Evolutionary conservation across 1,284 basidiomycete species (phyloP).

Genomic region (Marasmius tenuissimus): DNA sequence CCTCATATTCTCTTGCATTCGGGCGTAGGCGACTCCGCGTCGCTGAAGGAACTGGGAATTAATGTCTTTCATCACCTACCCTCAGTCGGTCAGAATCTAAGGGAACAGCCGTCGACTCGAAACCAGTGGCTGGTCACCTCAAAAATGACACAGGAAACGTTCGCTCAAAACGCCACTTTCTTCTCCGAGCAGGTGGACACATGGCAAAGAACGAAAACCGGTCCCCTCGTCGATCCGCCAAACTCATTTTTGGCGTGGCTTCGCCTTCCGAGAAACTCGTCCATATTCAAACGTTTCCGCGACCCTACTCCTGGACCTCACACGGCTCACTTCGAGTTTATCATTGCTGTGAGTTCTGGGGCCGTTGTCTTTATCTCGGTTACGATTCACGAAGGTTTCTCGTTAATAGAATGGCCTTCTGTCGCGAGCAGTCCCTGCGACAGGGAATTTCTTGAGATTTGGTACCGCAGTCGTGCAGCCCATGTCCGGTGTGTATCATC

Average conservation of each 20-base stretch:
- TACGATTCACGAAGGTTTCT: background rate
- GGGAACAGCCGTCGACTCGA: conserved; percentile 30
- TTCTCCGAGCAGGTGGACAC: conserved; percentile 10
- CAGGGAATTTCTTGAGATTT: conserved; percentile 11
- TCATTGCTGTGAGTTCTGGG: conserved; percentile 9
- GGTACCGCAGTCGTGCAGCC: conserved; percentile 12
- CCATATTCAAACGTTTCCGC: conserved; percentile 8
- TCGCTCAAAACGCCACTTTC: conserved; percentile 17
- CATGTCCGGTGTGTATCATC: conserved; percentile 11
- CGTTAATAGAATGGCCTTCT: conserved; percentile 3
- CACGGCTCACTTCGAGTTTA: conserved; percentile 19
- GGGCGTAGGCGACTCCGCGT: conserved; percentile 28
- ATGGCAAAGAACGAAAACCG: conserved; percentile 20
- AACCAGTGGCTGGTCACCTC: conserved; percentile 21
- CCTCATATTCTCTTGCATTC: conserved; percentile 31
- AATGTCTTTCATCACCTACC: conserved; percentile 21
- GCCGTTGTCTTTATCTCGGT: background rate
- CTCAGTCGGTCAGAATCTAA: conserved; percentile 32
- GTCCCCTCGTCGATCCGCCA: conserved; percentile 20
- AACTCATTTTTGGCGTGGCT: conserved; percentile 22
- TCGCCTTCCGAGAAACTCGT: conserved; percentile 17
- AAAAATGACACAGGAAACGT: conserved; percentile 19
- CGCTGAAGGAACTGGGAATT: conserved; percentile 27
- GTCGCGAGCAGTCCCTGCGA: conserved; percentile 5
- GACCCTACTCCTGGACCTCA: conserved; percentile 20